Evolutionary conservation across 805 yeast species (phyloP).

Genomic region (Jamesozyma rosinii): DNA sequence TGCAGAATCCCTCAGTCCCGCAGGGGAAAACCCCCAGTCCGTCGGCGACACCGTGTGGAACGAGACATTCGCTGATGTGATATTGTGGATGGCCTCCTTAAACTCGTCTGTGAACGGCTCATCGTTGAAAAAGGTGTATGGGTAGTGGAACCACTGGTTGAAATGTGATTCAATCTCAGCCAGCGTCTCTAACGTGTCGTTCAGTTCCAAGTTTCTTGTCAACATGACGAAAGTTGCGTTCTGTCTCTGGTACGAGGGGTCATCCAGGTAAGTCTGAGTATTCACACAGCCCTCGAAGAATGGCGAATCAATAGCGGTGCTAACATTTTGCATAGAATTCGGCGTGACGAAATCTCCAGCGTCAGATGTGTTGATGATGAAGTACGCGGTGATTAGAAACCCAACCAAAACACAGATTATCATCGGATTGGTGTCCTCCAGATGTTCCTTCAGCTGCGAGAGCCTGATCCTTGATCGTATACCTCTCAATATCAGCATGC

Average conservation of each 20-base stretch:
- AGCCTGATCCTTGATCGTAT: neutral
- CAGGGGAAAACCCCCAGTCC: slow-evolving; percentile 27
- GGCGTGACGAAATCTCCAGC: neutral
- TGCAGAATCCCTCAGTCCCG: slow-evolving; percentile 59
- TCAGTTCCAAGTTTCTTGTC: slow-evolving; percentile 70
- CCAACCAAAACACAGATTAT: slow-evolving; percentile 3
- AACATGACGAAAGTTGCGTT: slow-evolving; percentile 81
- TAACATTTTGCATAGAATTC: slow-evolving; percentile 14
- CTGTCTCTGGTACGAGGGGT: slow-evolving; percentile 37
- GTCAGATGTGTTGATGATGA: slow-evolving; percentile 3
- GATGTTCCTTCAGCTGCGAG: neutral
- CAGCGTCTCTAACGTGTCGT: slow-evolving; percentile 69
- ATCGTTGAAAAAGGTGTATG: slow-evolving; percentile 84
- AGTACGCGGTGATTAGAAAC: slow-evolving; percentile 3
- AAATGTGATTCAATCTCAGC: slow-evolving; percentile 73
- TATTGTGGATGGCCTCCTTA: slow-evolving; percentile 38
- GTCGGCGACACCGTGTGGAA: slow-evolving; percentile 44
- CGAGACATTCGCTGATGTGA: slow-evolving; percentile 53
- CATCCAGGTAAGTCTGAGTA: slow-evolving; percentile 27
- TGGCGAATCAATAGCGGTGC: slow-evolving; percentile 33
- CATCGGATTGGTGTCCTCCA: slow-evolving; percentile 4
- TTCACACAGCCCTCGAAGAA: slow-evolving; percentile 53
- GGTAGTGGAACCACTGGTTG: slow-evolving; percentile 89
- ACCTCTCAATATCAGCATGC: neutral
- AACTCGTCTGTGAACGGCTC: slow-evolving; percentile 63